A percentile compares a stretch with the other conserved stretches of the same genome.
phyloP scores from a whole-genome alignment of 2,329 filamentous ascomycete genomes.

The Ascochyta pisi region DNA sequence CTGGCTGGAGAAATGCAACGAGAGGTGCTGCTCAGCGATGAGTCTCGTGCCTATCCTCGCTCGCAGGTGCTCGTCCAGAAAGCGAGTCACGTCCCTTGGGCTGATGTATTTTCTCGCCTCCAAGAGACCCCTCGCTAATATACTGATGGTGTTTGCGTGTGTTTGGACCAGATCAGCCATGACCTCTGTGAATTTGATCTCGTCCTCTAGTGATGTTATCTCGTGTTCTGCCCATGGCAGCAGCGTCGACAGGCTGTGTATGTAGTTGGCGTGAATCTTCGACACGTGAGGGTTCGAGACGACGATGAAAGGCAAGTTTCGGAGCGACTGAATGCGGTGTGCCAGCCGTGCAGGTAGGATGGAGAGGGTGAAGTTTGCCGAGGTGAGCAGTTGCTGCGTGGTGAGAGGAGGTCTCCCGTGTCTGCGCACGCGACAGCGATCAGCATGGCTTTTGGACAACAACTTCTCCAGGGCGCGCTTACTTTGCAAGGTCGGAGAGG shows the following conservation, averaged over 20 bases:
- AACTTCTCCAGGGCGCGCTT: constrained; percentile 33
- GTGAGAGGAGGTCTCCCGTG: constrained; percentile 86
- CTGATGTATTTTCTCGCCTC: constrained; percentile 92
- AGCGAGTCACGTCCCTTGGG: constrained; percentile 81
- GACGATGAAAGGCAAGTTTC: constrained; percentile 95
- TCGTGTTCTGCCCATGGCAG: constrained; percentile 79
- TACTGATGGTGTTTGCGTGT: constrained; percentile 92
- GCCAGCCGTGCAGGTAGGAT: constrained; percentile 91
- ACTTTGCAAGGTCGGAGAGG: constrained; percentile 88
- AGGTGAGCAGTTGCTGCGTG: constrained; percentile 79
- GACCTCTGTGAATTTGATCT: constrained; percentile 88
- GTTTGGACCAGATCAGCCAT: constrained; percentile 95
- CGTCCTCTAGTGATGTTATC: constrained; percentile 81
- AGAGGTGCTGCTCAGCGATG: constrained; percentile 96
- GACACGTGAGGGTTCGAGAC: constrained; percentile 97
- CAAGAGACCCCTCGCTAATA: constrained; percentile 88
- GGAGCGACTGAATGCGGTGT: constrained; percentile 89
- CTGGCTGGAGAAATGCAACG: constrained; percentile 77
- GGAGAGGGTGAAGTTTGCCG: constrained; percentile 93
- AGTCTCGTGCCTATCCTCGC: constrained; percentile 92
- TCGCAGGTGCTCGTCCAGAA: constrained; percentile 91
- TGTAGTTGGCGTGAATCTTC: constrained; percentile 94
- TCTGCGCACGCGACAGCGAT: constrained; percentile 47
- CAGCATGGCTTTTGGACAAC: neutral
- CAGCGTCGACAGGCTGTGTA: constrained; percentile 89